Evolutionary conservation across 306 rosid genomes (phyloP).

Genomic region (Spatholobus suberectus): DNA sequence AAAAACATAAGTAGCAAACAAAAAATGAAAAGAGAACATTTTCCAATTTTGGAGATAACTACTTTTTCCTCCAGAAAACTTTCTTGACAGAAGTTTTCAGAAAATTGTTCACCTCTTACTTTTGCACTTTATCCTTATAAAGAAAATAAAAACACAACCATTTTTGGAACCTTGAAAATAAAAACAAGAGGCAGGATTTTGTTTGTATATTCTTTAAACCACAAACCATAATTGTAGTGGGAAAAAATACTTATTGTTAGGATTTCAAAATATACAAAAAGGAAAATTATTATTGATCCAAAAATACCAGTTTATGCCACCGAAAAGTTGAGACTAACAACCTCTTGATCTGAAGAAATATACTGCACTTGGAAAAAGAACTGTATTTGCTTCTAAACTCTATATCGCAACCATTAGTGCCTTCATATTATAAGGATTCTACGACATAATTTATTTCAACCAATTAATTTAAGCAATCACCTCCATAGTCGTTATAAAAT

Average conservation of each 20-base stretch:
- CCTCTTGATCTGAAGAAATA: background rate
- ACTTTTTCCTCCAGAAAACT: background rate
- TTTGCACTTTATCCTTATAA: background rate
- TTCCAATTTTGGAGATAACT: background rate
- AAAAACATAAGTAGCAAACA: background rate
- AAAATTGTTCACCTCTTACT: background rate
- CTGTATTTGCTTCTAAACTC: background rate
- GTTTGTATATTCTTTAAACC: background rate
- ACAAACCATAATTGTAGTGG: background rate
- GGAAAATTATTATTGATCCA: background rate
- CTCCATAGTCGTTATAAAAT: background rate
- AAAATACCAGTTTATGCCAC: background rate
- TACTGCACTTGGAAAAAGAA: background rate
- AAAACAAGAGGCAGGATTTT: background rate
- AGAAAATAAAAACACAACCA: background rate
- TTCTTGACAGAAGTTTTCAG: background rate
- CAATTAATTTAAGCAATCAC: background rate
- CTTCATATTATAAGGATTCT: background rate
- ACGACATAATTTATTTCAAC: conserved; percentile 14
- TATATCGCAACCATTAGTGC: background rate
- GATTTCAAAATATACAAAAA: background rate
- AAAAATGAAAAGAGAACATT: background rate
- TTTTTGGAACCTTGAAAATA: background rate
- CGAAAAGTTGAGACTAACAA: background rate
- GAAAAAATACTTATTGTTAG: background rate